Evolutionary conservation across 192 early-diverging fungal species (phyloP), one percentile per base, ranked within the genome.

Genomic region (Coemansia furcata): DNA sequence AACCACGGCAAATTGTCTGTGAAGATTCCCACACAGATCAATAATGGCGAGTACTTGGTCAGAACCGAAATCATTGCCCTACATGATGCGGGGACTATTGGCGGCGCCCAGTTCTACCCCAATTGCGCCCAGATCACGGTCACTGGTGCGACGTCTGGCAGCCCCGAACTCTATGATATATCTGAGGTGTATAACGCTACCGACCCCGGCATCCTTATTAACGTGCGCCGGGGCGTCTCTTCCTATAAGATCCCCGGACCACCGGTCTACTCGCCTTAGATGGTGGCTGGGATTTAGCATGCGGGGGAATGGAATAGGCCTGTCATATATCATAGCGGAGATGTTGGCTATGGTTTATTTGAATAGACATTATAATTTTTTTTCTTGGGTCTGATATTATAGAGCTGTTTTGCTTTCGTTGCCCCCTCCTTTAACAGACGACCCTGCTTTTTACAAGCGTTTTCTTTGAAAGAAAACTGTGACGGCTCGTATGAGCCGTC

Each of bases 51-150:
- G 46, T 76, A 76, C 39, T 62, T 76, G 59, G n/a, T 76, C 52
- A 66, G 74, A 62, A 72, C 69, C n/a, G 74, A 76, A 32, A 40
- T 76, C 8, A 67, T 76, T 43, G 69, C 74, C 2, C 54, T 76
- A 12, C 74, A 76, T 42, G 60, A 70, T 3, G 52, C 74, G 0
- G 62, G 59, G 15, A 63, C 59, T 11, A 43, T 21, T 3, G 43
- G 63, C 12, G 68, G 49, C 12, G 64, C 60, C 0, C 74, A 77
- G 66, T 72, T 67, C 47, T 77, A 77, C 39, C 50, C 66, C 1
- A 77, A 77, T 62, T 77, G 75, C 33, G 71, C 50, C 0, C 75
- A 77, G 38, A 38, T 77, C 4, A 37, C 62, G 4, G 69, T 77
- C 4, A 60, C 33, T 30, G 66, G 65, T 7, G 75, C 66, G 1